Conservation (phyloP, 345 rosid species). For the Citrus cavaleriei region DNA sequence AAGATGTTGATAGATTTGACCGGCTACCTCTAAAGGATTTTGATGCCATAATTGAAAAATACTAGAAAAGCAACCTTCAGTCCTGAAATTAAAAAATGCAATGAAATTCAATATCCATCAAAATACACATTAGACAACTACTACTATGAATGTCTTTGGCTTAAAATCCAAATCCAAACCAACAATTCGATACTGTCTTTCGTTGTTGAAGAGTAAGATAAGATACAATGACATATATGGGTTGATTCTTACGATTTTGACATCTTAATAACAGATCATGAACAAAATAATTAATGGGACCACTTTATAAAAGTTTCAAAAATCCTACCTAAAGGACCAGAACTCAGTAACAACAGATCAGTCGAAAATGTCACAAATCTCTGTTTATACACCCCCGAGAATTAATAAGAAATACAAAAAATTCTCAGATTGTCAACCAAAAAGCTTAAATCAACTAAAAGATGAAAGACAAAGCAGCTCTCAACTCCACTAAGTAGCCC, state of each 20-base stretch:
- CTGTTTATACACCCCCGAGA: not conserved
- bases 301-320: not conserved
- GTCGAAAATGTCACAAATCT: not conserved
- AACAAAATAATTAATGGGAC: not conserved
- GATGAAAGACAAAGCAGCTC: not conserved
- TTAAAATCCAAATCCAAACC: not conserved
- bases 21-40: slow-evolving; percentile 53
- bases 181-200: not conserved
- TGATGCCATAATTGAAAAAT: slow-evolving; percentile 52
- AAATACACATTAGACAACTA: not conserved
- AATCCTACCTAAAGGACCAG: not conserved
- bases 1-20: slow-evolving; percentile 55
- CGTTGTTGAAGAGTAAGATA: not conserved
- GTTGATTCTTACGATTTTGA: not conserved
- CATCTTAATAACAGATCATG: slow-evolving; percentile 1
- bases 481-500: not conserved
- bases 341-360: not conserved
- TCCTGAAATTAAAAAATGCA: slow-evolving; percentile 37
- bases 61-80: slow-evolving; percentile 16
- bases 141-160: not conserved
- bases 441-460: not conserved
- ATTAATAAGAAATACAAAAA: not conserved
- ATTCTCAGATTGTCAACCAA: not conserved
- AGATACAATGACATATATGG: not conserved
- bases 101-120: slow-evolving; percentile 1